A percentile compares a stretch with the other conserved stretches of the same genome.
Evolutionary conservation across 257 asterid species (phyloP).

Genomic region (Lycium ferocissimum): DNA sequence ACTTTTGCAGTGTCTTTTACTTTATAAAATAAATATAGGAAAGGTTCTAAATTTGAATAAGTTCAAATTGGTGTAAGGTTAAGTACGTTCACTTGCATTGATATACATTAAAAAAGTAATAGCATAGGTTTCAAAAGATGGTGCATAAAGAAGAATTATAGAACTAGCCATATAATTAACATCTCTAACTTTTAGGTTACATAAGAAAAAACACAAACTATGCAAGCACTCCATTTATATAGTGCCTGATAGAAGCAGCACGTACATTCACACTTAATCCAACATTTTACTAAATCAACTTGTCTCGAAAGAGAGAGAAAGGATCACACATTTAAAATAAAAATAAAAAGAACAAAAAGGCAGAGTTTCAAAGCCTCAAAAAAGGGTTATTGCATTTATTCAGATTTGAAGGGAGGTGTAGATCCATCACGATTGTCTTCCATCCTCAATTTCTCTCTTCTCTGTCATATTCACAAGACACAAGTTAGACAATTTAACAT

Average conservation of each 20-base stretch:
- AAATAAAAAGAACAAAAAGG: neutral
- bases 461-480: constrained; percentile 22
- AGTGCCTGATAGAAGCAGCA: constrained; percentile 14
- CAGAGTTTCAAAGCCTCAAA: neutral
- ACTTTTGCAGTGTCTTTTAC: neutral
- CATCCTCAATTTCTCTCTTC: constrained; percentile 30
- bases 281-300: constrained; percentile 21
- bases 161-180: neutral
- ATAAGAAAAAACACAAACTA: constrained; percentile 10
- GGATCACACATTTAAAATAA: constrained; percentile 12
- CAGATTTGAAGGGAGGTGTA: constrained; percentile 2
- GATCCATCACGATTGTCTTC: constrained; percentile 12
- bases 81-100: neutral
- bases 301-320: neutral
- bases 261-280: constrained; percentile 24
- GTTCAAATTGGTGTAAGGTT: neutral
- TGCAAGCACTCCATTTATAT: constrained; percentile 20
- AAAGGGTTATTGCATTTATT: constrained; percentile 4
- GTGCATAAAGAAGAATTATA: neutral
- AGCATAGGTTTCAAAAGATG: neutral
- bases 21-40: neutral
- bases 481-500: neutral
- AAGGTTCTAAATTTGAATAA: neutral
- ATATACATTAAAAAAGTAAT: neutral
- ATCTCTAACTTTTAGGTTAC: neutral